Base-by-base conservation (phyloP, 768 basidiomycete species). In the Filobasidium floriforme region DNA sequence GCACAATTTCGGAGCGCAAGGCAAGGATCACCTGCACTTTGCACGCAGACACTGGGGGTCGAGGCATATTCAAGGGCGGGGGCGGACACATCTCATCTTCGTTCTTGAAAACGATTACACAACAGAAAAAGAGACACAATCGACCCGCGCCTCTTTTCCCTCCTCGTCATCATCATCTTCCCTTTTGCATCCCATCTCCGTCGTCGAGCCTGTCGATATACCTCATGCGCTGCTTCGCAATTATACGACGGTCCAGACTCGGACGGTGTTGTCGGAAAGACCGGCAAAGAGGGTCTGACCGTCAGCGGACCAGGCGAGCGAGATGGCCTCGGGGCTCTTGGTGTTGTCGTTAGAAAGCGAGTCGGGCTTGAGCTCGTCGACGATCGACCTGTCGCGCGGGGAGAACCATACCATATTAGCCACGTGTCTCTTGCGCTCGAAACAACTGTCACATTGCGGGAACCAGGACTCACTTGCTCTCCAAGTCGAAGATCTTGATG, bases 401-500 rank as follows among this genome's bases (percentile, higher is more conserved):
- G 41, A 41, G 46, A 5, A 3, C 5, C 46, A 49, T 14, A 49
- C 46, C 15, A 15, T 15, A 12, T 49, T 12, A 49, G 46, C 46
- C 18, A 6, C 46, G 12, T 46, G 32, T 57, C 28, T 43, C 14
- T 22, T 41, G 19, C 19, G 15, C 12, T 7, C 22, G 26, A 7
- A 15, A 28, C 5, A 22, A 41, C 24, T n/a, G n/a, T n/a, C 54
- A 57, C 54, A 22, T 7, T 22, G 61, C 29, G 14, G 24, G 41
- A 41, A n/a, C 37, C 49, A 43, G 54, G 7, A 87, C 90, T 77
- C 73, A 91, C 92, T 97, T 98, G 88, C 89, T 90, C 87, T 99
- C 94, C 59, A 99, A 85, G 81, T 99, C 96, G 78, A 98, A 99
- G 81, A 99, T 98, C 84, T 98, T 98, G 82, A 98, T 89, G 79